Evolutionary conservation across 257 asterid genomes (phyloP).

Genomic region (Solanum medicagineum): DNA sequence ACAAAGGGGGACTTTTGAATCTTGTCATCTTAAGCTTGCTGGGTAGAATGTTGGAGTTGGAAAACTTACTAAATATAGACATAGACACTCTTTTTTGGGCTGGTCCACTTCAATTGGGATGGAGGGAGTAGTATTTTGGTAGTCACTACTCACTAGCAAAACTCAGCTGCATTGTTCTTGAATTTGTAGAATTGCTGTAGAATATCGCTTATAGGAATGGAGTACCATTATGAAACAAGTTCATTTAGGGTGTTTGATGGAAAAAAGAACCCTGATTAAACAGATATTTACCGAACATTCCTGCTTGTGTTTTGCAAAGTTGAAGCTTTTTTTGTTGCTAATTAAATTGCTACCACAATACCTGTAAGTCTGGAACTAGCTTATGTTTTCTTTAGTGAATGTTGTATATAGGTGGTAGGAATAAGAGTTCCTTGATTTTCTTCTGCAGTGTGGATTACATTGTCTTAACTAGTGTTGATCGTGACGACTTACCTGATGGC

Average conservation of each 20-base stretch:
- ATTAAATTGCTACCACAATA: neutral
- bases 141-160: neutral
- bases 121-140: neutral
- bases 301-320: neutral
- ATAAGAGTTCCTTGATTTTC: neutral
- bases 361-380: neutral
- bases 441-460: slow-evolving; percentile 83
- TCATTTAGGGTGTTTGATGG: neutral
- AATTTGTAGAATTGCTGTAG: neutral
- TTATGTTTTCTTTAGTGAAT: neutral
- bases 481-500: slow-evolving; percentile 94
- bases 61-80: too few relatives aligned
- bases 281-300: neutral
- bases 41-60: too few relatives aligned
- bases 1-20: too few relatives aligned
- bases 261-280: neutral
- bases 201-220: neutral
- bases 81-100: too few relatives aligned
- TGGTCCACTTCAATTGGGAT: too few relatives aligned
- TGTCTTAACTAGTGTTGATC: slow-evolving; percentile 92
- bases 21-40: too few relatives aligned
- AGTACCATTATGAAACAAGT: neutral
- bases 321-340: neutral
- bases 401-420: neutral
- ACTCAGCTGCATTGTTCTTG: neutral